These are phyloP conservation scores for Neurospora tetraspora DNA, from an alignment of 495 filamentous ascomycete species.

Conservation along the genomic window DNA sequence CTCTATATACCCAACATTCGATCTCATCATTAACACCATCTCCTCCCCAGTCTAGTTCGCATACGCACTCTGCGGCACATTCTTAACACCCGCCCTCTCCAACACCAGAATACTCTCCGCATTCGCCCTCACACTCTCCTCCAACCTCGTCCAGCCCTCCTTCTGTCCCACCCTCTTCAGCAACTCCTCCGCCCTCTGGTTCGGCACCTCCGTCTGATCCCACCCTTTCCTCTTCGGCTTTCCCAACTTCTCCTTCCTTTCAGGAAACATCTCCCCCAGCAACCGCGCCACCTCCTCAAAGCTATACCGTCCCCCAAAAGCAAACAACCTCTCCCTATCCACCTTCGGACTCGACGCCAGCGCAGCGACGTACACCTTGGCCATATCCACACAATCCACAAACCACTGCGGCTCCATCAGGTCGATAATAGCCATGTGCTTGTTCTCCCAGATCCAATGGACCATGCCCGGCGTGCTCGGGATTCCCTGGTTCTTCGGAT, in stretches of 20 bases:
- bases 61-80: not conserved
- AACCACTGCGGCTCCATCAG: constrained; percentile 27
- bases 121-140: constrained; percentile 23
- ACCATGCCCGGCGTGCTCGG: constrained; percentile 25
- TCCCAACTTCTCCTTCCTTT: constrained; percentile 11
- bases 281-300: constrained; percentile 20
- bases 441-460: constrained; percentile 20
- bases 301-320: constrained; percentile 23
- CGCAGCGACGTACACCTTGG: constrained; percentile 20
- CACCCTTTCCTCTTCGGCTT: constrained; percentile 16
- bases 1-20: not conserved
- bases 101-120: constrained; percentile 16
- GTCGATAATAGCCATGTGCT: constrained; percentile 11
- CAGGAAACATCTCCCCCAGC: constrained; percentile 19
- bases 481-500: constrained; percentile 19
- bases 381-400: constrained; percentile 20
- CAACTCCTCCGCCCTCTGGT: constrained; percentile 19
- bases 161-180: constrained; percentile 21
- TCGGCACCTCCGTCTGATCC: constrained; percentile 26
- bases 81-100: constrained; percentile 4
- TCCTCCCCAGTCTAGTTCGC: not conserved
- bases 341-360: constrained; percentile 18
- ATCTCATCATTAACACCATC: not conserved
- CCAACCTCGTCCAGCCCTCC: constrained; percentile 23
- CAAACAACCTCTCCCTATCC: constrained; percentile 23